phyloP scores from a whole-genome alignment of 2,329 filamentous ascomycete species.

The Aspergillus uvarum region DNA sequence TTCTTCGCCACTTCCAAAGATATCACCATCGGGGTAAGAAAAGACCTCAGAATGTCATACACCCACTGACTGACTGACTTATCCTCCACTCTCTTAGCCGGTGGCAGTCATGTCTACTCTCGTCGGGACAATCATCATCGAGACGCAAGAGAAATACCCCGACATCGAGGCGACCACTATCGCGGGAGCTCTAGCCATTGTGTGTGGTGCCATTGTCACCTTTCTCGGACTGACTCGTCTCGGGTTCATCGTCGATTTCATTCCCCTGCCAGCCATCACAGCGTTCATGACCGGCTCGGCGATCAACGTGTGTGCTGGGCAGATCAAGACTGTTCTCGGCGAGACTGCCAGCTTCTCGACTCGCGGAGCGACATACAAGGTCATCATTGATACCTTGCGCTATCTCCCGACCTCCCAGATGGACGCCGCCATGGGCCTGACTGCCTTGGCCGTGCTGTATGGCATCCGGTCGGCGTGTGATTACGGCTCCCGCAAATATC shows the following conservation, averaged over 20 bases:
- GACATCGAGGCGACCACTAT: constrained; percentile 54
- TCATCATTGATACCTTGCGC: constrained; percentile 74
- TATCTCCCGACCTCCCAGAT: constrained; percentile 64
- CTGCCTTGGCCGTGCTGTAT: constrained; percentile 76
- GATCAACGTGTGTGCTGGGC: constrained; percentile 80
- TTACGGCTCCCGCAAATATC: constrained; percentile 66
- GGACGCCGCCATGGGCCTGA: constrained; percentile 86
- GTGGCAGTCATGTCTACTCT: constrained; percentile 95
- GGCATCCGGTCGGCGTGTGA: constrained; percentile 67
- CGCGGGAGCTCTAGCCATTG: constrained; percentile 76
- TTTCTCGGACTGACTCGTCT: constrained; percentile 75
- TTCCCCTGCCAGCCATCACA: constrained; percentile 83
- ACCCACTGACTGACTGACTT: neutral
- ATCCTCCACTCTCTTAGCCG: constrained; percentile 54
- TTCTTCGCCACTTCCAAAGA: constrained; percentile 98
- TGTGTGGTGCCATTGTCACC: constrained; percentile 74
- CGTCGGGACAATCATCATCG: constrained; percentile 74
- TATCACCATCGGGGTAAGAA: constrained; percentile 86
- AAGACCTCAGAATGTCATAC: neutral
- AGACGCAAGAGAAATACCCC: constrained; percentile 59
- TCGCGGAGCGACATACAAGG: constrained; percentile 73
- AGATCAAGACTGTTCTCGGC: constrained; percentile 79
- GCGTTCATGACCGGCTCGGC: constrained; percentile 98
- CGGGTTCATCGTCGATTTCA: constrained; percentile 91
- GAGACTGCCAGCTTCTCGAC: constrained; percentile 66